These are phyloP conservation scores for Erodium moschatum DNA, from an alignment of 441 rosid genomes.

Conservation along the genomic window DNA sequence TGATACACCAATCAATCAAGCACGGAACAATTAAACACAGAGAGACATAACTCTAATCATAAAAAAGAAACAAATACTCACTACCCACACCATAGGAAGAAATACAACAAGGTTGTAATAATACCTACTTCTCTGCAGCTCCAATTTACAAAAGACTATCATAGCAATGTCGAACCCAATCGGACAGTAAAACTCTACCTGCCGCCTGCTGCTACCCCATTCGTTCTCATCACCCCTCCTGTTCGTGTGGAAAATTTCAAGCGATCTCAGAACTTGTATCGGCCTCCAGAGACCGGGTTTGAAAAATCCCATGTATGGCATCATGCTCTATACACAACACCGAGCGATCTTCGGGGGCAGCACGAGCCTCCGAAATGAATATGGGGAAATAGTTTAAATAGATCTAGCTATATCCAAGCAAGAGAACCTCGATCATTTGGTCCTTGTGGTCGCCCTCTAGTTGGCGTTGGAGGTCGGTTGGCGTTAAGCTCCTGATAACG, in stretches of 20 bases:
- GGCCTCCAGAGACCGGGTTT: background rate
- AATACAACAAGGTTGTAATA: no score
- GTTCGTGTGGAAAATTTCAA: background rate
- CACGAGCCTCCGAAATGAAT: constrained; percentile 24
- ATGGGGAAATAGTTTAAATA: constrained; percentile 22
- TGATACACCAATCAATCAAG: no score
- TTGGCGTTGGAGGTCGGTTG: constrained; percentile 90
- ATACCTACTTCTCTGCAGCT: no score
- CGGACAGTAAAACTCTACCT: no score
- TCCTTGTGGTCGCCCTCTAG: constrained; percentile 88
- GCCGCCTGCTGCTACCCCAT: no score
- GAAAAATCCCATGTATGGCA: constrained; percentile 19
- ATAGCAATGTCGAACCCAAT: no score
- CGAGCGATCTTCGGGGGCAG: constrained; percentile 31
- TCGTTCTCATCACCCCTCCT: background rate
- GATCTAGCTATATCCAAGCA: constrained; percentile 60
- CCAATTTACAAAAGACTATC: no score
- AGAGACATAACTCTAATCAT: no score
- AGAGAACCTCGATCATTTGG: constrained; percentile 77
- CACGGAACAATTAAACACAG: no score
- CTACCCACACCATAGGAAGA: no score
- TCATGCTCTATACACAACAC: constrained; percentile 35
- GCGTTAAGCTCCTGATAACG: constrained; percentile 77
- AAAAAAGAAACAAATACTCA: no score
- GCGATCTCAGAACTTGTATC: background rate